A percentile compares a stretch with the other conserved stretches of the same genome.
Conservation (phyloP, 495 filamentous ascomycete species). For the Rhypophila decipiens region DNA sequence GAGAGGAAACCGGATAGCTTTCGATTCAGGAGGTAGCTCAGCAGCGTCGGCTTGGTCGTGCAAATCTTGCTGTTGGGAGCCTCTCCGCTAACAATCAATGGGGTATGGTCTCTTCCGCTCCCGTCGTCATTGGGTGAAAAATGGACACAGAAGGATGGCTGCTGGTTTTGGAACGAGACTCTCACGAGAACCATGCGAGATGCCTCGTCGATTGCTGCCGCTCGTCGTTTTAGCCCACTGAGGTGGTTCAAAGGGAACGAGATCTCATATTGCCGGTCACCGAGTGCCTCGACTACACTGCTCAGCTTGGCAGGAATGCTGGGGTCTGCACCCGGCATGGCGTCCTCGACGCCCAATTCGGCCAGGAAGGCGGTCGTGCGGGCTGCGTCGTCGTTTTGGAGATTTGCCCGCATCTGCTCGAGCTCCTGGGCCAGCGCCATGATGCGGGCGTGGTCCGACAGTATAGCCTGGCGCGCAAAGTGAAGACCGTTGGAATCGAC, state of each 20-base stretch:
- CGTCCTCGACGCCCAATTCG: slow-evolving; percentile 9
- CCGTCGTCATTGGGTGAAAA: slow-evolving; percentile 9
- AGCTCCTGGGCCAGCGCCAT: slow-evolving; percentile 2
- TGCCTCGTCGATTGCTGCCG: slow-evolving; percentile 4
- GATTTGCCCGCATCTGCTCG: neutral
- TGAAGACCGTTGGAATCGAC: neutral
- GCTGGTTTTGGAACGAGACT: slow-evolving; percentile 7
- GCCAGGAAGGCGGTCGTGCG: slow-evolving; percentile 6
- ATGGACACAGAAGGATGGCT: slow-evolving; percentile 12
- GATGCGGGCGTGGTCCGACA: slow-evolving; percentile 4
- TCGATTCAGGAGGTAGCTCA: slow-evolving; percentile 11
- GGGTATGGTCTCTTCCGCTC: slow-evolving; percentile 1
- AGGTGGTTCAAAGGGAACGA: slow-evolving; percentile 8
- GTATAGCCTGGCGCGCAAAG: neutral
- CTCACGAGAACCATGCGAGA: slow-evolving; percentile 11
- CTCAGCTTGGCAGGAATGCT: slow-evolving; percentile 6
- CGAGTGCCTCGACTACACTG: slow-evolving; percentile 6
- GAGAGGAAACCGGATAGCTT: neutral
- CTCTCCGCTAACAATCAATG: slow-evolving; percentile 1
- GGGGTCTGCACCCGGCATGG: neutral
- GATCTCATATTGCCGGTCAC: slow-evolving; percentile 10
- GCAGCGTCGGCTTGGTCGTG: slow-evolving; percentile 3
- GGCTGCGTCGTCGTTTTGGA: slow-evolving; percentile 1
- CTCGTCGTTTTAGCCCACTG: slow-evolving; percentile 1
- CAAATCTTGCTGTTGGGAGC: slow-evolving; percentile 9